phyloP scores from a whole-genome alignment of 805 yeast species.

The Candida glaebosa region DNA sequence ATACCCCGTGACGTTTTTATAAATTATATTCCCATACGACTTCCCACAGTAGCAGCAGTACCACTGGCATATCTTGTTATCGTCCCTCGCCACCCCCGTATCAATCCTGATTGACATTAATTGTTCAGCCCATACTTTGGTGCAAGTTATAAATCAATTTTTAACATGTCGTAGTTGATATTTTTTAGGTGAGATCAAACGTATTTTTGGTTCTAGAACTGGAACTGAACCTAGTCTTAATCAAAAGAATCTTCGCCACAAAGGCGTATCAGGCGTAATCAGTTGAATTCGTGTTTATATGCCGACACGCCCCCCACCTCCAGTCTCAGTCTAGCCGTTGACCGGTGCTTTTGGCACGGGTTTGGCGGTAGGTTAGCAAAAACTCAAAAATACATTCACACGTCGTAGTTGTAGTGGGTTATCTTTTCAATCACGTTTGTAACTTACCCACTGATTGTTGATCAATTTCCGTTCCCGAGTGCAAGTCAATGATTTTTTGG shows the following conservation, averaged over 20 bases:
- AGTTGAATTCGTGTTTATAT: too few relatives aligned
- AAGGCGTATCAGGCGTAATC: not conserved
- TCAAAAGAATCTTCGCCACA: too few relatives aligned
- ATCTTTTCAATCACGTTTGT: too few relatives aligned
- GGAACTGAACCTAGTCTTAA: too few relatives aligned
- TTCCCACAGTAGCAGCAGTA: conserved; percentile 41
- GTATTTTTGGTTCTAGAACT: conserved; percentile 2
- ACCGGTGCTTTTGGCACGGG: too few relatives aligned
- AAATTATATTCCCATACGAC: conserved; percentile 31
- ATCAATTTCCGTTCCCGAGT: conserved; percentile 4
- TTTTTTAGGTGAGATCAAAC: conserved; percentile 2
- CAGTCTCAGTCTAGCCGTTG: too few relatives aligned
- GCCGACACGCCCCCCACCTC: too few relatives aligned
- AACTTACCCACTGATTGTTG: too few relatives aligned
- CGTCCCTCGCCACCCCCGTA: conserved; percentile 5
- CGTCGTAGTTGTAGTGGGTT: too few relatives aligned
- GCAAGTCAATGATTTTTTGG: conserved; percentile 17
- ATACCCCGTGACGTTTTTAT: conserved; percentile 10
- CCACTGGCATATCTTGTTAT: conserved; percentile 37
- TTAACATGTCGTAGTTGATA: conserved; percentile 2
- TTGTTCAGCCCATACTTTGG: not conserved
- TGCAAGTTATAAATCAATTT: conserved; percentile 4
- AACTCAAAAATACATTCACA: too few relatives aligned
- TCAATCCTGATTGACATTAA: not conserved
- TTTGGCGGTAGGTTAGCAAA: too few relatives aligned